Conservation (phyloP, 2,329 filamentous ascomycete species). For the Colletotrichum caudatum region DNA sequence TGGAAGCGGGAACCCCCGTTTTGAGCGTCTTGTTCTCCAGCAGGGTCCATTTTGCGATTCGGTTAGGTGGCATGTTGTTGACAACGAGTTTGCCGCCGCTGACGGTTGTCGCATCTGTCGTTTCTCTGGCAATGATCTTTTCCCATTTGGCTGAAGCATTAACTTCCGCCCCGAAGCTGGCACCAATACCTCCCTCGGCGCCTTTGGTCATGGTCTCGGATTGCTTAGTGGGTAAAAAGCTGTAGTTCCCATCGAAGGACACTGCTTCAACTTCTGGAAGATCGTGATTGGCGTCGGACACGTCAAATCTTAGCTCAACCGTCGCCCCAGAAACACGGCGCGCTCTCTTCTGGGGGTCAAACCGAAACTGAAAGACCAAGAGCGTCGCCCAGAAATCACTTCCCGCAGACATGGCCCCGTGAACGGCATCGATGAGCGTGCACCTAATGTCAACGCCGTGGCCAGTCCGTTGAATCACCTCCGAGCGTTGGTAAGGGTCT, state of each 20-base stretch:
- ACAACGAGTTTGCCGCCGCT: conserved; percentile 30
- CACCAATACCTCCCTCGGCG: conserved; percentile 27
- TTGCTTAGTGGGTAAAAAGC: conserved; percentile 34
- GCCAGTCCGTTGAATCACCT: not conserved
- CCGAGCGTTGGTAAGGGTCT: conserved; percentile 44
- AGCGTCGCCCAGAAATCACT: not conserved
- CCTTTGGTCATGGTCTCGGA: conserved; percentile 30
- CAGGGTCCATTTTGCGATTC: conserved; percentile 45
- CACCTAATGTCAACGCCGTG: not conserved
- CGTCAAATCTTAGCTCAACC: not conserved
- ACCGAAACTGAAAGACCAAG: not conserved
- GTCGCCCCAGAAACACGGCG: not conserved
- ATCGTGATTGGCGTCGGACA: conserved; percentile 41
- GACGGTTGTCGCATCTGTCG: conserved; percentile 41
- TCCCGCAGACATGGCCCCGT: not conserved
- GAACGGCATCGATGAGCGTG: not conserved
- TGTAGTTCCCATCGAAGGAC: conserved; percentile 38
- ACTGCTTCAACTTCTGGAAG: conserved; percentile 42
- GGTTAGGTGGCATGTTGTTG: conserved; percentile 5
- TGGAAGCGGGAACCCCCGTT: conserved; percentile 43
- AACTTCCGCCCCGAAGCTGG: conserved; percentile 33
- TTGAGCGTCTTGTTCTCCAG: conserved; percentile 45
- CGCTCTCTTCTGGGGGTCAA: not conserved
- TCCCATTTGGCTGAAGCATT: conserved; percentile 42
- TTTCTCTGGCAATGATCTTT: conserved; percentile 43